Conservation (phyloP, 441 rosid genomes). For the Gossypium schwendimanii region DNA sequence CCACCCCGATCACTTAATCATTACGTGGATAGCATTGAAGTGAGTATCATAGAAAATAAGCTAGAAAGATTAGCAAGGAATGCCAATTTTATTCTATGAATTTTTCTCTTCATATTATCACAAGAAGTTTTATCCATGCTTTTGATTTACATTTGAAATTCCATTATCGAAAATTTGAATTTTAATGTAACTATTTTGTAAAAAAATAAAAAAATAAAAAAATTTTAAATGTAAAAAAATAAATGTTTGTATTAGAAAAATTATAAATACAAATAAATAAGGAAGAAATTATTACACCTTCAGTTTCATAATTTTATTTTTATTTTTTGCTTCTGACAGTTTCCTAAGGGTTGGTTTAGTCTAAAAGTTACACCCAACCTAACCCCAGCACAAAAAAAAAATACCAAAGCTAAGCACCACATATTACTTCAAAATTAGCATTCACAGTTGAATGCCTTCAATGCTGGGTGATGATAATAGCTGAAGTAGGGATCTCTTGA, state of each 20-base stretch:
- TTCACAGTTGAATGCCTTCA: not conserved
- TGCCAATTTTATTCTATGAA: not conserved
- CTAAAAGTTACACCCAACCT: constrained; percentile 6
- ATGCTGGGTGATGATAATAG: not conserved
- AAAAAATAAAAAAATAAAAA: too few species aligned
- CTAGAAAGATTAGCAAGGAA: not conserved
- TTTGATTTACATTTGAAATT: too few species aligned
- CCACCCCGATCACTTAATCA: not conserved
- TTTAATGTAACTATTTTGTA: too few species aligned
- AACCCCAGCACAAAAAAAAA: not conserved
- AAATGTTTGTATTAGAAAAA: not conserved
- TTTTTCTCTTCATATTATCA: not conserved
- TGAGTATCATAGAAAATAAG: not conserved
- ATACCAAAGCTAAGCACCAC: not conserved
- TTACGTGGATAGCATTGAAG: not conserved
- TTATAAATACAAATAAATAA: not conserved
- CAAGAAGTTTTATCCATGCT: not conserved
- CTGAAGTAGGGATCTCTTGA: not conserved
- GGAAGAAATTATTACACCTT: not conserved
- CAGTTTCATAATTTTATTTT: constrained; percentile 22
- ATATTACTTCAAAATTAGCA: not conserved
- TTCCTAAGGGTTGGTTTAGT: constrained; percentile 5
- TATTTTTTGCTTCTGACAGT: constrained; percentile 22
- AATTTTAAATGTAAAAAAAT: not conserved
- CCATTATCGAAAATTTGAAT: too few species aligned